phyloP scores from a whole-genome alignment of 805 yeast genomes.

The Ogataea nonfermentans region DNA sequence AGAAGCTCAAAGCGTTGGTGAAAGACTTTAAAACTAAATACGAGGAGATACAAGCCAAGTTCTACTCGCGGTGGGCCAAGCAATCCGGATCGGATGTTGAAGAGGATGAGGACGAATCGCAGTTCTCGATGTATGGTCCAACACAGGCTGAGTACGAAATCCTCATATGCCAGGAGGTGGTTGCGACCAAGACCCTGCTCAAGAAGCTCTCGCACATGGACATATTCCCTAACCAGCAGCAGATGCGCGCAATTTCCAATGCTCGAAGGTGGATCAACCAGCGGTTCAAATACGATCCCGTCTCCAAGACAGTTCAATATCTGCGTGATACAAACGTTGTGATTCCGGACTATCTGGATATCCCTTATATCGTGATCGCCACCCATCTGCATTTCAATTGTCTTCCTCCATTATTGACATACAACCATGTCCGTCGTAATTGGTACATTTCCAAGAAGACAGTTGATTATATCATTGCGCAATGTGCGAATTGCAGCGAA shows the following conservation, averaged over 20 bases:
- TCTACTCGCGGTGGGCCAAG: constrained; percentile 28
- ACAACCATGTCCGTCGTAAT: constrained; percentile 28
- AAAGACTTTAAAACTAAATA: constrained; percentile 21
- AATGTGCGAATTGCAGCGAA: constrained; percentile 23
- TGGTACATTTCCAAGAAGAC: constrained; percentile 33
- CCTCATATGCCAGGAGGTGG: constrained; percentile 25
- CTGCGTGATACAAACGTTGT: constrained; percentile 28
- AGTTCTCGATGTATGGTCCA: constrained; percentile 33
- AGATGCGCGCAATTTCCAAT: constrained; percentile 32
- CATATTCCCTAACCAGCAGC: constrained; percentile 28
- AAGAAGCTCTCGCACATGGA: constrained; percentile 24
- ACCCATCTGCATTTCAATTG: constrained; percentile 30
- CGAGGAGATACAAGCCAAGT: constrained; percentile 23
- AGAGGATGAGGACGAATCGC: constrained; percentile 19
- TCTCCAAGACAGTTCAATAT: constrained; percentile 24
- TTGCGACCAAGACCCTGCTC: constrained; percentile 29
- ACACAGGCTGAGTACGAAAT: constrained; percentile 33
- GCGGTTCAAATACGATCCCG: constrained; percentile 26
- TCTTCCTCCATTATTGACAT: constrained; percentile 20
- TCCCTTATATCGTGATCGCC: constrained; percentile 31
- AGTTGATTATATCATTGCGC: constrained; percentile 26
- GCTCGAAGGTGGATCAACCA: constrained; percentile 35
- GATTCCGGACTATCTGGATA: constrained; percentile 31
- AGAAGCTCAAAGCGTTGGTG: constrained; percentile 14
- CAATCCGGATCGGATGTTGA: constrained; percentile 7